Conservation (phyloP, 768 basidiomycete genomes). For the Xerocomellus intermedius region DNA sequence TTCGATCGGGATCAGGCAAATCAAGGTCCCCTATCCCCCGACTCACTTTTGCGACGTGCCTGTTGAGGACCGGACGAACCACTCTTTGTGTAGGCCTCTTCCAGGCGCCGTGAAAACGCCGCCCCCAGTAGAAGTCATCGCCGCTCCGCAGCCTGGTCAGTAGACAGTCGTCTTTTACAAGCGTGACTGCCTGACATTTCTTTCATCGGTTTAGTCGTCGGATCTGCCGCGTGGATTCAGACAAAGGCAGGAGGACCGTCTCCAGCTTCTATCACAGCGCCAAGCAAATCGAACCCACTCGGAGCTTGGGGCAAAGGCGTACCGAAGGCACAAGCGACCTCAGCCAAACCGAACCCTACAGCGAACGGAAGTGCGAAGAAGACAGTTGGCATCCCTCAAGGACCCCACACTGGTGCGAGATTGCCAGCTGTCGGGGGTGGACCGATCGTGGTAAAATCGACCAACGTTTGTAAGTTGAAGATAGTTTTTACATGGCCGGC, state of each 20-base stretch:
- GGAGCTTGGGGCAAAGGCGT: slow-evolving; percentile 21
- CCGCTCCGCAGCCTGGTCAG: slow-evolving; percentile 34
- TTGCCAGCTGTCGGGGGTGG: slow-evolving; percentile 31
- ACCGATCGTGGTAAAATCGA: slow-evolving; percentile 23
- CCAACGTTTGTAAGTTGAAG: slow-evolving; percentile 29
- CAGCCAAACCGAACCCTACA: slow-evolving; percentile 11
- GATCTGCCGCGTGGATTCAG: slow-evolving; percentile 26
- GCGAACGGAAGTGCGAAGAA: slow-evolving; percentile 25
- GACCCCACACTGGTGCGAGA: neutral
- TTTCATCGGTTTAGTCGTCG: slow-evolving; percentile 23
- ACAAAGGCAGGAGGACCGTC: slow-evolving; percentile 10
- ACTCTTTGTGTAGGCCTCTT: slow-evolving; percentile 43
- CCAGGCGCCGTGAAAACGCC: slow-evolving; percentile 32
- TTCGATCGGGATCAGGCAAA: slow-evolving; percentile 20
- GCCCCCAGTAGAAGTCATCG: slow-evolving; percentile 21
- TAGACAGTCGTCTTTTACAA: neutral
- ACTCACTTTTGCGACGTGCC: slow-evolving; percentile 41
- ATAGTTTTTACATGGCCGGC: neutral
- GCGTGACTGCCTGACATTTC: slow-evolving; percentile 5
- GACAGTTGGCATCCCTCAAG: slow-evolving; percentile 5
- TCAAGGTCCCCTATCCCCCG: slow-evolving; percentile 41
- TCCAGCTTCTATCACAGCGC: neutral
- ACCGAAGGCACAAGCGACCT: slow-evolving; percentile 6
- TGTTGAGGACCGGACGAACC: slow-evolving; percentile 37
- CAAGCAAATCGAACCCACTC: neutral